These are phyloP conservation scores for Mucor irregularis DNA, from an alignment of 371 early-diverging fungal species.

Conservation along the genomic window DNA sequence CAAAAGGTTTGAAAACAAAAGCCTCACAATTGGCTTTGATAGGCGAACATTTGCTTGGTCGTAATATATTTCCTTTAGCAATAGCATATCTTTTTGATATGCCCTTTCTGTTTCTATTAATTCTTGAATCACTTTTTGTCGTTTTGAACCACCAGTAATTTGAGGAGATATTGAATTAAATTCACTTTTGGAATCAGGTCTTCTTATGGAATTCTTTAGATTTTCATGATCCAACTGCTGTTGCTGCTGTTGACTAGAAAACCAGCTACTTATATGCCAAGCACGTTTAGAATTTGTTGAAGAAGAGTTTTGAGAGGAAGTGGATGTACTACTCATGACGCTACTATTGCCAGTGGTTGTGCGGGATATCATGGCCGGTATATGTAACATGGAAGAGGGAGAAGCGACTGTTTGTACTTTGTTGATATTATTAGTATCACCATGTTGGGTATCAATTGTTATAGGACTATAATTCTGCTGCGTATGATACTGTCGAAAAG, in stretches of 20 bases:
- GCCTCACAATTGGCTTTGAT: constrained; percentile 53
- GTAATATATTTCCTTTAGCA: constrained; percentile 66
- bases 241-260: constrained; percentile 14
- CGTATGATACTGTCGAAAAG: too few species aligned
- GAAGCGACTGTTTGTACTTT: neutral
- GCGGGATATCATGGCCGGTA: constrained; percentile 21
- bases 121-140: constrained; percentile 37
- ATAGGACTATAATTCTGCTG: too few species aligned
- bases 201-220: constrained; percentile 17
- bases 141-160: neutral
- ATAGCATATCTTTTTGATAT: constrained; percentile 70
- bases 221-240: constrained; percentile 14
- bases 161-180: constrained; percentile 12
- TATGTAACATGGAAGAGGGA: constrained; percentile 10
- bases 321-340: constrained; percentile 21
- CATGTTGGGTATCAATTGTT: constrained; percentile 4
- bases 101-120: constrained; percentile 68
- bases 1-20: constrained; percentile 68
- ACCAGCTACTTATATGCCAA: constrained; percentile 29
- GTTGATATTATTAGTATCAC: neutral
- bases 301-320: constrained; percentile 22
- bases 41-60: constrained; percentile 54
- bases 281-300: constrained; percentile 17
- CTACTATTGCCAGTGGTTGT: constrained; percentile 29
- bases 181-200: constrained; percentile 1